These are phyloP conservation scores for Apiospora malaysiana DNA, from an alignment of 2,329 filamentous ascomycete genomes.

Conservation along the genomic window DNA sequence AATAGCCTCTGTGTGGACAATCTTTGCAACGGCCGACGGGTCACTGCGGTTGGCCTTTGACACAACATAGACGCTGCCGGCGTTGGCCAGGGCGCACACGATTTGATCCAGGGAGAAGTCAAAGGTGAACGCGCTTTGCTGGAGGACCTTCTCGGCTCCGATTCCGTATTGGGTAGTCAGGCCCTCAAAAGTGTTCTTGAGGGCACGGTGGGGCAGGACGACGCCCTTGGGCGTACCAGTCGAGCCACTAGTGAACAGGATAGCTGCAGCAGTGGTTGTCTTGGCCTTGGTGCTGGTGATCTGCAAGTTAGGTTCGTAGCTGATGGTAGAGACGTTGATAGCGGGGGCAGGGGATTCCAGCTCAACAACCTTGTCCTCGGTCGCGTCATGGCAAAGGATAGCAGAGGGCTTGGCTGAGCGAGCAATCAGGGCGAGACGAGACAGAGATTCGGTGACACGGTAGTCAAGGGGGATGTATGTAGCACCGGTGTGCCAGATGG, in stretches of 20 bases:
- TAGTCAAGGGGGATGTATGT: background rate
- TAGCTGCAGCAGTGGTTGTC: background rate
- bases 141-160: slow-evolving; percentile 51
- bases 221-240: slow-evolving; percentile 26
- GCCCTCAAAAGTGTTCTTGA: slow-evolving; percentile 2
- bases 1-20: background rate
- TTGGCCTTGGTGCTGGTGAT: background rate
- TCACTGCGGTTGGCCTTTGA: slow-evolving; percentile 2
- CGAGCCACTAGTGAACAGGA: slow-evolving; percentile 24
- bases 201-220: slow-evolving; percentile 18
- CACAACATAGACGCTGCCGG: slow-evolving; percentile 22
- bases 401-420: background rate
- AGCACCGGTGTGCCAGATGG: background rate
- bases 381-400: slow-evolving; percentile 23
- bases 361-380: background rate
- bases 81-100: slow-evolving; percentile 8
- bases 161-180: slow-evolving; percentile 38
- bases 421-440: slow-evolving; percentile 23
- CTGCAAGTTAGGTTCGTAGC: too few relatives aligned
- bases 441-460: background rate
- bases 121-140: slow-evolving; percentile 24
- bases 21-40: background rate
- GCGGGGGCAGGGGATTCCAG: background rate
- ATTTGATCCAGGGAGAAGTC: slow-evolving; percentile 21
- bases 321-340: background rate